Base-by-base conservation (phyloP, 768 basidiomycete genomes). In the Pholiota conissans region DNA sequence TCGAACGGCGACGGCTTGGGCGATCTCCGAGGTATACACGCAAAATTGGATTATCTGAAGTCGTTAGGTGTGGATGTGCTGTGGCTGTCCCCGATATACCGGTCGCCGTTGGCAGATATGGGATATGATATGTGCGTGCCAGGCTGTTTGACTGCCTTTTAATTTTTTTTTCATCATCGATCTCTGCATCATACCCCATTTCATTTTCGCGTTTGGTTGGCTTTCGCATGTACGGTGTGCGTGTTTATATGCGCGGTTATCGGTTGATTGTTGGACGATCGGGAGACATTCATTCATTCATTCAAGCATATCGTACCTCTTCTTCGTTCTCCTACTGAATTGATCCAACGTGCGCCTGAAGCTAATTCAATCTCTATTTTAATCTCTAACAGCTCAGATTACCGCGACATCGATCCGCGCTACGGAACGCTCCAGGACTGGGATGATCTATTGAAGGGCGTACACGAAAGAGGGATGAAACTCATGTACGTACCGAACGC, bases 31-130 rank as follows among this genome's bases (percentile, higher is more conserved):
- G 89, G 89, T 14, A 88, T 93, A 57, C 63, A 71, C 24, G 65
- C 74, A 34, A 87, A 89, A 65, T 72, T 91, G 7, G 85, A 87
- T 61, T 89, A 92, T 67, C 73, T 91, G 52, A 79, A 84, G 55
- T 79, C 82, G 47, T 76, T 92, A 4, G 89, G 88, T 0, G 83
- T 85, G 3, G 82, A 88, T 59, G 78, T 85, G 0, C 64, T 90
- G 14, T 91, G 89, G 89, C 76, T 91, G 14, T 82, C 78, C 3
- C 87, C 89, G 8, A 89, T 91, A 39, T 91, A 89, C 71, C 76
- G 78, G 52, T 84, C 82, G 1, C 89, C 87, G 0, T 73, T 83
- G 55, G 83, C 81, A 2, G 88, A 90, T 69, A 89, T 89, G 86
- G 88, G 86, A 7, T 88, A 89, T 57, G 86, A 87, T 64, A 87